Percentiles rank a stretch among this genome's conserved stretches.
Conservation (phyloP, 371 early-diverging fungal species). For the Haplosporangium sp. region DNA sequence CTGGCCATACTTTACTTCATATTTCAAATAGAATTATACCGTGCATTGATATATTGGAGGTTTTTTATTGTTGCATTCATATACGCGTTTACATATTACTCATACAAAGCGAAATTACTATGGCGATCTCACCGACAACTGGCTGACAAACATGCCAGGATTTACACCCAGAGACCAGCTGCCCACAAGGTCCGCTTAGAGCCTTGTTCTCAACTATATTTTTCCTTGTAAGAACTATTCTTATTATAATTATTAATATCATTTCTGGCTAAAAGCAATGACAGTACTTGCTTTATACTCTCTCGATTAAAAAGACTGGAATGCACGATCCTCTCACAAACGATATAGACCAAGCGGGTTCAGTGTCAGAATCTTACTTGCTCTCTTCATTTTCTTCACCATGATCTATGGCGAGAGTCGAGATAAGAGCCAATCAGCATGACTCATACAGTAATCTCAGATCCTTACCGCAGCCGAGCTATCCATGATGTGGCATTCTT, state of each 20-base stretch:
- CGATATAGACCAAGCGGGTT: neutral
- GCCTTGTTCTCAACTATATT: neutral
- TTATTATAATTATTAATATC: neutral
- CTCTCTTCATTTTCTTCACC: neutral
- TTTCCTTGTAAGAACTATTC: neutral
- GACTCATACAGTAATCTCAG: slow-evolving; percentile 48
- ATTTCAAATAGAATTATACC: slow-evolving; percentile 28
- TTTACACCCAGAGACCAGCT: neutral
- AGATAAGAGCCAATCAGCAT: slow-evolving; percentile 33
- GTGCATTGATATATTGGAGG: slow-evolving; percentile 33
- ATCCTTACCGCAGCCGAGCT: slow-evolving; percentile 20
- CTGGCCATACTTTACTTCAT: slow-evolving; percentile 42
- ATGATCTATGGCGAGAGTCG: slow-evolving; percentile 50
- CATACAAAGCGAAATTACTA: slow-evolving; percentile 11
- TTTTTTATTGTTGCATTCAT: slow-evolving; percentile 31
- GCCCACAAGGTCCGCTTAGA: neutral
- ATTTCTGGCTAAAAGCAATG: neutral
- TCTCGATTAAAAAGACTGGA: neutral
- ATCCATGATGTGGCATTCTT: neutral
- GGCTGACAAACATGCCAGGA: neutral
- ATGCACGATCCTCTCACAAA: neutral
- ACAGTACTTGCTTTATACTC: neutral
- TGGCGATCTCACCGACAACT: neutral
- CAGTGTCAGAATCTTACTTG: neutral
- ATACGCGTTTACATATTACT: slow-evolving; percentile 15